Percentiles rank a stretch among this genome's conserved stretches.
phyloP scores from a whole-genome alignment of 805 yeast genomes.

The Hanseniaspora mollemarum region DNA sequence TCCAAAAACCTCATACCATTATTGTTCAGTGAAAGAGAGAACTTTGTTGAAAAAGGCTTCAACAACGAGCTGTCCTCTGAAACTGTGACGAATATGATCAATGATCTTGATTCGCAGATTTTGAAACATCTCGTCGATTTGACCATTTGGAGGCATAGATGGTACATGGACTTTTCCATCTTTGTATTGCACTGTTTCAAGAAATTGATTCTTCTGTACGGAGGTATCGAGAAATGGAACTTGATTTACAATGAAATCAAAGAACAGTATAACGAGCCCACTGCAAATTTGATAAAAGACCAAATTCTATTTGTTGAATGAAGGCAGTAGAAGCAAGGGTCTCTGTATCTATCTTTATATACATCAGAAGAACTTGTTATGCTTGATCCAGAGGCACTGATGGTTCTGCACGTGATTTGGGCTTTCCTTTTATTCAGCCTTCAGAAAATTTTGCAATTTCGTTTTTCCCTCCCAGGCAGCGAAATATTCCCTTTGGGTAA shows the following conservation, averaged over 20 bases:
- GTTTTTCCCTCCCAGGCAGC: neutral
- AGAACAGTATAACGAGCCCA: neutral
- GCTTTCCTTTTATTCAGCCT: no score
- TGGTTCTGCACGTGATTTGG: neutral
- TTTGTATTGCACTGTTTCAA: constrained; percentile 43
- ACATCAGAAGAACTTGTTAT: no score
- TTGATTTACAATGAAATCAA: constrained; percentile 8
- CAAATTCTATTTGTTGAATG: neutral
- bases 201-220: constrained; percentile 51
- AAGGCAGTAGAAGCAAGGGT: no score
- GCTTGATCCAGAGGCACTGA: no score
- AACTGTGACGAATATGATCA: constrained; percentile 28
- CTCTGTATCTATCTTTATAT: no score
- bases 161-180: constrained; percentile 89
- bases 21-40: constrained; percentile 42
- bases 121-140: constrained; percentile 63
- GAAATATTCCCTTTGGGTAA: no score
- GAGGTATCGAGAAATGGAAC: constrained; percentile 67
- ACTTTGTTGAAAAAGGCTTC: constrained; percentile 20
- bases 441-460: neutral
- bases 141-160: constrained; percentile 95
- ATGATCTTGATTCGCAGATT: constrained; percentile 40
- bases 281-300: constrained; percentile 2
- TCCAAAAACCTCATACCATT: constrained; percentile 61
- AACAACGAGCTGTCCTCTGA: constrained; percentile 24